Percentiles rank a stretch among this genome's conserved stretches.
Evolutionary conservation across 768 basidiomycete species (phyloP).

Genomic region (Rhodotorula diobovata): DNA sequence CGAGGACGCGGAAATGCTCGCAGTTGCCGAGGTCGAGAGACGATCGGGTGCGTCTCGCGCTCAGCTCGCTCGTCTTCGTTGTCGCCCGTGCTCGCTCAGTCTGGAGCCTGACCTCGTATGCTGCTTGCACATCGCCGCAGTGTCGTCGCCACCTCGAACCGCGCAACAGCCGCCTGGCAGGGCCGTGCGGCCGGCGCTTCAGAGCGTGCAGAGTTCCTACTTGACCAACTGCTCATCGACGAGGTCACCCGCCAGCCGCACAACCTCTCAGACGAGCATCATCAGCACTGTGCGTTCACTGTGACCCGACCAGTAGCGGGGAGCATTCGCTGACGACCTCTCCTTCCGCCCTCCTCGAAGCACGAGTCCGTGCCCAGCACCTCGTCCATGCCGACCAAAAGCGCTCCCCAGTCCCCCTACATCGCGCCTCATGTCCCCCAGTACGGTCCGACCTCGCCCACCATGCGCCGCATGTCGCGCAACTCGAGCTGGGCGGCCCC

Average conservation of each 20-base stretch:
- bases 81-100: too few relatives aligned
- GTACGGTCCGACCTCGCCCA: background rate
- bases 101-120: too few relatives aligned
- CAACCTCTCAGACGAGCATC: background rate
- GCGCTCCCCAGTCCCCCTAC: background rate
- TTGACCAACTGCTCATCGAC: background rate
- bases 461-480: background rate
- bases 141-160: too few relatives aligned
- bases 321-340: background rate
- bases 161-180: background rate
- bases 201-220: background rate
- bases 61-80: too few relatives aligned
- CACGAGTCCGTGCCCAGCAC: background rate
- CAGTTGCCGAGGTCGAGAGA: too few relatives aligned
- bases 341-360: background rate
- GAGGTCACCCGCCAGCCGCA: conserved; percentile 1
- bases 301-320: background rate
- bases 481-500: background rate
- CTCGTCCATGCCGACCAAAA: background rate
- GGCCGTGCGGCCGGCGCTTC: background rate
- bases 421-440: background rate
- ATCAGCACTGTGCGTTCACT: background rate
- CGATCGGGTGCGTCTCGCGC: too few relatives aligned
- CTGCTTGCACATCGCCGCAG: too few relatives aligned
- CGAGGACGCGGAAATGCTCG: too few relatives aligned